A percentile compares a stretch with the other conserved stretches of the same genome.
These are phyloP conservation scores for Scalesia atractyloides DNA, from an alignment of 129 eudicot species.

Conservation along the genomic window DNA sequence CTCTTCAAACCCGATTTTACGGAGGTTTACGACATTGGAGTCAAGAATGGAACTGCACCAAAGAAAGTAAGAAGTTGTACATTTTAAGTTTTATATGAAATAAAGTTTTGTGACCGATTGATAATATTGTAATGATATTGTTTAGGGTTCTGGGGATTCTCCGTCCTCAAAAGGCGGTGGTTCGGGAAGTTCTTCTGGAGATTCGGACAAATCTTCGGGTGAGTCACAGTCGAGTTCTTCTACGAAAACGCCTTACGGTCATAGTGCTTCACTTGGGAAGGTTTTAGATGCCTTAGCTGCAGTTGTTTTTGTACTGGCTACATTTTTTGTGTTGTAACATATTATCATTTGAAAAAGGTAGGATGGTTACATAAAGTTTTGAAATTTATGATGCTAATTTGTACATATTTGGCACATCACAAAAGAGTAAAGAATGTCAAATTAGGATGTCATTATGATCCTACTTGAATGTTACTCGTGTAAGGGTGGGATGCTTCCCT, in stretches of 20 bases:
- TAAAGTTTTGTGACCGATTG: background rate
- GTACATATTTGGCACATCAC: too few relatives aligned
- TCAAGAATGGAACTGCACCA: slow-evolving; percentile 31
- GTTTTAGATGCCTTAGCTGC: background rate
- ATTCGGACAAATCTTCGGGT: background rate
- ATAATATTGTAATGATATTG: slow-evolving; percentile 16
- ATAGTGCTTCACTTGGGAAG: background rate
- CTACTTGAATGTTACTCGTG: too few relatives aligned
- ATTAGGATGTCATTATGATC: too few relatives aligned
- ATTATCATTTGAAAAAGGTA: slow-evolving; percentile 1
- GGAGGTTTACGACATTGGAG: slow-evolving; percentile 55
- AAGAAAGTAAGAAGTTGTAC: slow-evolving; percentile 28
- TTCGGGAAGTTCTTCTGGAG: background rate
- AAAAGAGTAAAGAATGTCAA: too few relatives aligned
- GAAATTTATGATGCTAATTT: too few relatives aligned
- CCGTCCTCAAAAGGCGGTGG: slow-evolving; percentile 20
- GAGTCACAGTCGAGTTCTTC: slow-evolving; percentile 20
- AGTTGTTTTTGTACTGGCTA: background rate
- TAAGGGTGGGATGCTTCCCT: too few relatives aligned
- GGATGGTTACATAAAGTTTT: too few relatives aligned
- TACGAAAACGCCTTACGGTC: slow-evolving; percentile 8
- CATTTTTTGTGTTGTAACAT: slow-evolving; percentile 6
- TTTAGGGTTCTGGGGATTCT: slow-evolving; percentile 36
- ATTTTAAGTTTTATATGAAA: background rate
- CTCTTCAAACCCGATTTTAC: slow-evolving; percentile 47